Evolutionary conservation across 371 early-diverging fungal genomes (phyloP).

Genomic region (Syncephalastrum sp.): DNA sequence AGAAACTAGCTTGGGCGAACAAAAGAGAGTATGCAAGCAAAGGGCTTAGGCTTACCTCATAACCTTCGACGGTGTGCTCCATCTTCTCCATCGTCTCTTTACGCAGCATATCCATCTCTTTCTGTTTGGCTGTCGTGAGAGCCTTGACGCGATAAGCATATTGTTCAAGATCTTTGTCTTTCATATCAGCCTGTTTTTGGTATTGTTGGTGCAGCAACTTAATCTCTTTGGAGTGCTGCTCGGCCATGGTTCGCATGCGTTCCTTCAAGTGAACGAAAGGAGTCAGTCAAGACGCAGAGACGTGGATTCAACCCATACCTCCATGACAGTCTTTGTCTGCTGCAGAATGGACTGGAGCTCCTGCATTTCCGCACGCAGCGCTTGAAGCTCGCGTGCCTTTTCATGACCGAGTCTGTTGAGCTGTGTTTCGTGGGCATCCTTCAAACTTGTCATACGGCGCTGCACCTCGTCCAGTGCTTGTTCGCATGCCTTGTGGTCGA

Average conservation of each 20-base stretch:
- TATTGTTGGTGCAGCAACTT: constrained; percentile 36
- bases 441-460: constrained; percentile 20
- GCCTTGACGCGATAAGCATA: constrained; percentile 44
- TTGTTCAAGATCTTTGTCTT: constrained; percentile 39
- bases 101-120: constrained; percentile 29
- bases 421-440: constrained; percentile 29
- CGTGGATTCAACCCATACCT: not conserved
- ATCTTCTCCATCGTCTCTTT: constrained; percentile 20
- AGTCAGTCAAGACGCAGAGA: not conserved
- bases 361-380: constrained; percentile 11
- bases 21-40: not conserved
- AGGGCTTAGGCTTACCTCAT: constrained; percentile 28
- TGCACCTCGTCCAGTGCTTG: constrained; percentile 31
- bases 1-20: constrained; percentile 6
- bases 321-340: constrained; percentile 4
- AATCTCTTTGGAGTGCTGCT: constrained; percentile 39
- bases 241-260: constrained; percentile 22
- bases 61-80: constrained; percentile 32
- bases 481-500: constrained; percentile 24
- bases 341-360: constrained; percentile 2
- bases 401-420: constrained; percentile 32
- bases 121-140: constrained; percentile 29
- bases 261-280: not conserved
- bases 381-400: constrained; percentile 30
- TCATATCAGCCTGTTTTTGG: constrained; percentile 29